Percentiles rank a stretch among this genome's conserved stretches.
phyloP scores from a whole-genome alignment of 1,284 basidiomycete species.

The Cystobasidium pallidum region DNA sequence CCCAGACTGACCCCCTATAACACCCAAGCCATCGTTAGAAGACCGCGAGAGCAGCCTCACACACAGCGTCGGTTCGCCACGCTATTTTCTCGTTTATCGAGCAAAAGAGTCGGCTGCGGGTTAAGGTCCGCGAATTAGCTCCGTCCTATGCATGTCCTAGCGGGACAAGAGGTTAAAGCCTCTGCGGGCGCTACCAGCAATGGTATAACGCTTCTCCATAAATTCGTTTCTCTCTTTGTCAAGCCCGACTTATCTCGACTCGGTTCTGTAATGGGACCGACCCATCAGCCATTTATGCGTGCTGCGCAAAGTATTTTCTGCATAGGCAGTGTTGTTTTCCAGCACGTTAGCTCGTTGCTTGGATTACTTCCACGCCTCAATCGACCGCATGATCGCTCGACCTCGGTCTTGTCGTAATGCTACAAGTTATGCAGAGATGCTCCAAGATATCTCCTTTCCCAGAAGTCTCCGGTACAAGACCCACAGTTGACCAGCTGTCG shows the following conservation, averaged over 20 bases:
- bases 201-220: conserved; percentile 21
- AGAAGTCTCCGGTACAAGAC: not conserved
- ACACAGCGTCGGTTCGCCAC: conserved; percentile 43
- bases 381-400: not conserved
- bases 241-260: not conserved
- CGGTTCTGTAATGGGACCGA: not conserved
- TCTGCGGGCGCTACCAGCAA: conserved; percentile 43
- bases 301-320: not conserved
- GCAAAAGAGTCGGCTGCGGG: conserved; percentile 33
- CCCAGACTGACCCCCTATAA: too few relatives aligned
- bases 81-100: conserved; percentile 13
- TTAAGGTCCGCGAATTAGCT: conserved; percentile 42
- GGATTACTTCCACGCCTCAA: too few relatives aligned
- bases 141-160: conserved; percentile 40
- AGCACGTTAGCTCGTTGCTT: too few relatives aligned
- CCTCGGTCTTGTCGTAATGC: not conserved
- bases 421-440: conserved; percentile 16
- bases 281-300: not conserved
- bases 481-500: not conserved
- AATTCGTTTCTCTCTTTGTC: not conserved
- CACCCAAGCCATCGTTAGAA: conserved; percentile 30
- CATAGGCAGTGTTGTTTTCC: not conserved
- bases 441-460: conserved; percentile 24
- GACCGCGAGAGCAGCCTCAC: conserved; percentile 44
- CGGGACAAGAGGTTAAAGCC: conserved; percentile 43